Evolutionary conservation across 441 rosid species (phyloP), one percentile per base, ranked within the genome.

Genomic region (Melastoma candidum): DNA sequence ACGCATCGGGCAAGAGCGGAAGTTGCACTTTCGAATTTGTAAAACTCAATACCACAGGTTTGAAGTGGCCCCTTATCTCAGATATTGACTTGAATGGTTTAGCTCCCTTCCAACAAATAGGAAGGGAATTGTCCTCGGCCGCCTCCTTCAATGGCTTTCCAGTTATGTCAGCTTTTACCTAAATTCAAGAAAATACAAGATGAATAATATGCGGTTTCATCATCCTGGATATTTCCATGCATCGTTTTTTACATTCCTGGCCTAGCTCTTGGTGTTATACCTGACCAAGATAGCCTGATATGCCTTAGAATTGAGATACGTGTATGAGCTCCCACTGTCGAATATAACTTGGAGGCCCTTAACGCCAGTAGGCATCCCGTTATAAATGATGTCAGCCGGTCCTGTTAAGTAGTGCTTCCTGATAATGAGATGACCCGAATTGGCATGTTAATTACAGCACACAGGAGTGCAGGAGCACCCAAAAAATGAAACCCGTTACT

Each of bases 61-160:
- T 74, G 70, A 81, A 84, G 66, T 78, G 49, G 50, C 58, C 54
- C 66, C 59, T 70, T 53, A 71, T 79, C 22, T 77, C 87, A 47
- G 3, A 2, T 22, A 75, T 27, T 8, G 76, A 68, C 60, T 67
- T 67, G 53, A 78, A 54, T 32, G 68, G 68, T 51, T 71, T 78
- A 12, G 58, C 36, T 49, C 69, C 90, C 72, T 78, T 80, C 92
- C 87, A 84, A 71, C 92, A 84, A 36, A 84, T 57, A 0, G 85
- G 75, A 11, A 84, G 77, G 66, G 76, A 68, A 46, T 49, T 54
- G 51, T 81, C 87, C 45, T 70, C 68, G 7, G 58, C 56, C n/a
- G 76, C 26, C 1, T 63, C 74, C 51, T 44, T 62, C 26, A 83
- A 54, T 36, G 74, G 68, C 72, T 70, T 77, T 59, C 87, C 79